Conservation (phyloP, 257 asterid genomes). For the Sherardia arvensis region DNA sequence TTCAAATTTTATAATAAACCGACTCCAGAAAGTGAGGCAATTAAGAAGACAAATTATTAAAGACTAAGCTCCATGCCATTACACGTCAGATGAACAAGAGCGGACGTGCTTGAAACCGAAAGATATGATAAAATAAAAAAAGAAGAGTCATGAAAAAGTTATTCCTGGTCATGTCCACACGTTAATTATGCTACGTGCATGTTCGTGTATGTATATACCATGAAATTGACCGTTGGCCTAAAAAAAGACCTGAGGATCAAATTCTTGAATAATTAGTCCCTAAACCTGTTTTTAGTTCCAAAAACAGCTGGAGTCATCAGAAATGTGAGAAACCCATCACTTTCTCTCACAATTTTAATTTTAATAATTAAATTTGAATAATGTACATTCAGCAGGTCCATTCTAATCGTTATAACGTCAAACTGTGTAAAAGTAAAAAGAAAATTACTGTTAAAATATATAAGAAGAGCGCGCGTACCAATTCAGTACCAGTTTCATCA, state of each 20-base stretch:
- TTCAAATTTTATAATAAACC: no score
- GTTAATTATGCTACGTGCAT: not conserved
- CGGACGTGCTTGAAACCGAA: not conserved
- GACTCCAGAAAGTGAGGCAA: no score
- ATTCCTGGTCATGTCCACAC: not conserved
- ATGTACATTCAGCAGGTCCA: no score
- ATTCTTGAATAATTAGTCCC: not conserved
- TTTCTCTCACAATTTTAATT: not conserved
- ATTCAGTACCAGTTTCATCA: slow-evolving; percentile 18
- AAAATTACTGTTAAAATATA: not conserved
- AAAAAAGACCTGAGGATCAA: not conserved
- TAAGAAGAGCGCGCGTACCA: slow-evolving; percentile 5
- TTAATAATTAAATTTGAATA: no score
- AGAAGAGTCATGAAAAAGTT: not conserved
- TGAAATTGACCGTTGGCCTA: not conserved
- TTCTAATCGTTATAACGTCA: no score
- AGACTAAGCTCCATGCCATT: no score
- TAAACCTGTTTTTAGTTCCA: not conserved
- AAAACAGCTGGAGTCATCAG: not conserved
- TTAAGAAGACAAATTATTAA: no score
- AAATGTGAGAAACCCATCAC: not conserved
- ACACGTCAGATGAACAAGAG: no score
- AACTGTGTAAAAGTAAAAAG: not conserved
- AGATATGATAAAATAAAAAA: not conserved
- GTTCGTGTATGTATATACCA: not conserved